phyloP scores from a whole-genome alignment of 805 yeast species.

The Helenozyma rhizophorensis region DNA sequence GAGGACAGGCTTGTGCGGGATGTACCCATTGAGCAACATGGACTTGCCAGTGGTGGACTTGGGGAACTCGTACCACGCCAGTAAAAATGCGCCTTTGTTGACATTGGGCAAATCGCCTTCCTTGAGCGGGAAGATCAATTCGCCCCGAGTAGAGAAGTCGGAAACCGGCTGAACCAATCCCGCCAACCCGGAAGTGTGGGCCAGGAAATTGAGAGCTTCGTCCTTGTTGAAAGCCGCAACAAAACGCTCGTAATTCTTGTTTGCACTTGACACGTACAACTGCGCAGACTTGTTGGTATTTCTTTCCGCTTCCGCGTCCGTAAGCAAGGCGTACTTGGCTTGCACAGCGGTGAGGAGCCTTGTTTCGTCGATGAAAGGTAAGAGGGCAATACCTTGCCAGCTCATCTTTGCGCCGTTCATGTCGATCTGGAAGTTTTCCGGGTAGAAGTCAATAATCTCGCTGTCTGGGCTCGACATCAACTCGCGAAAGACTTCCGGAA shows the following conservation, averaged over 20 bases:
- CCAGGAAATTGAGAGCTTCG: constrained; percentile 38
- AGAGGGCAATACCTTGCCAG: constrained; percentile 90
- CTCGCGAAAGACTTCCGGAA: constrained; percentile 77
- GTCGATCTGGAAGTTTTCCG: constrained; percentile 81
- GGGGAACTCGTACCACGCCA: constrained; percentile 59
- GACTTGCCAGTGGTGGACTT: constrained; percentile 62
- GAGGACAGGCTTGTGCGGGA: constrained; percentile 56
- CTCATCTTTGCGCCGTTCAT: constrained; percentile 94
- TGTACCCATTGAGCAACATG: constrained; percentile 77
- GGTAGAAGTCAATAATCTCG: constrained; percentile 87
- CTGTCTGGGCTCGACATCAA: constrained; percentile 77
- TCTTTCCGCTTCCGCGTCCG: constrained; percentile 65
- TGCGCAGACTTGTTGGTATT: constrained; percentile 70
- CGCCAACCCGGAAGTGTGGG: constrained; percentile 51
- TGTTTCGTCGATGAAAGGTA: constrained; percentile 88
- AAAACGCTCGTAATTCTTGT: constrained; percentile 45
- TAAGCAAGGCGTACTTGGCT: constrained; percentile 55
- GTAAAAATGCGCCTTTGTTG: constrained; percentile 35
- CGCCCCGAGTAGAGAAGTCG: constrained; percentile 31
- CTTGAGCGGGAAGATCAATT: constrained; percentile 43
- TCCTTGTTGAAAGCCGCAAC: constrained; percentile 32
- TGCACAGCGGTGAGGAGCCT: constrained; percentile 65
- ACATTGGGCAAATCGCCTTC: constrained; percentile 45
- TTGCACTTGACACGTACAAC: constrained; percentile 60
- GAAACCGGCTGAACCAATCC: constrained; percentile 45